These are phyloP conservation scores for Penicillium paradoxum DNA, from an alignment of 495 filamentous ascomycete genomes.

Conservation along the genomic window DNA sequence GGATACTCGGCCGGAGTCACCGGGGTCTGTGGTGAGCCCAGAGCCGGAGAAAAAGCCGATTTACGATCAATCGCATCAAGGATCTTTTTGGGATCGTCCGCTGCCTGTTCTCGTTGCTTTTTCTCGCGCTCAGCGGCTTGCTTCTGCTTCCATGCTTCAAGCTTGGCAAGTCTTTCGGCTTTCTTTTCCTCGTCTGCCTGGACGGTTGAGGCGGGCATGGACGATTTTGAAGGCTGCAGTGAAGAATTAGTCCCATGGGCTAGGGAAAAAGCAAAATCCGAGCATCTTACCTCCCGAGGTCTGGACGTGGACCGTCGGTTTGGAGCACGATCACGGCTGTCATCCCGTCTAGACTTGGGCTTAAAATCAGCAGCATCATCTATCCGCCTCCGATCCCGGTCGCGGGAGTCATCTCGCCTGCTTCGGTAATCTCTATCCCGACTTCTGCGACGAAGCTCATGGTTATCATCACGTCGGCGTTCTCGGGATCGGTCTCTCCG, in stretches of 20 bases:
- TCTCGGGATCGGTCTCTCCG: constrained; percentile 64
- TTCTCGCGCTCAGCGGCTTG: constrained; percentile 72
- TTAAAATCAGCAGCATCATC: constrained; percentile 75
- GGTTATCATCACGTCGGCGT: constrained; percentile 51
- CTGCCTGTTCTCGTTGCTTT: constrained; percentile 65
- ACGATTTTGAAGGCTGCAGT: constrained; percentile 35
- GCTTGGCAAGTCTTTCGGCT: constrained; percentile 73
- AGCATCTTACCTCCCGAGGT: constrained; percentile 50
- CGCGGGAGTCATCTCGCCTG: constrained; percentile 78
- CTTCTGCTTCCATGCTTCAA: constrained; percentile 91
- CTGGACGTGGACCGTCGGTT: constrained; percentile 40
- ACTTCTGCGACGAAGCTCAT: constrained; percentile 60
- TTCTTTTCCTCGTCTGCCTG: constrained; percentile 79
- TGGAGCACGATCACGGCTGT: constrained; percentile 52
- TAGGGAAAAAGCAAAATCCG: not conserved
- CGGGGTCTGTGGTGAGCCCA: constrained; percentile 54
- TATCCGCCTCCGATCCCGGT: constrained; percentile 61
- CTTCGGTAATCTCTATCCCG: constrained; percentile 68
- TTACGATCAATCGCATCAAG: constrained; percentile 74
- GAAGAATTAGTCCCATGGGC: constrained; percentile 1
- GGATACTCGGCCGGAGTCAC: constrained; percentile 37
- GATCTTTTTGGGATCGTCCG: constrained; percentile 59
- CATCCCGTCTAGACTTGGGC: constrained; percentile 63
- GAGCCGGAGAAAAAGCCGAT: constrained; percentile 49
- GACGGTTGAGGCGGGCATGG: constrained; percentile 47